Conservation (phyloP, 2,329 filamentous ascomycete genomes). For the Penicillium sp. region DNA sequence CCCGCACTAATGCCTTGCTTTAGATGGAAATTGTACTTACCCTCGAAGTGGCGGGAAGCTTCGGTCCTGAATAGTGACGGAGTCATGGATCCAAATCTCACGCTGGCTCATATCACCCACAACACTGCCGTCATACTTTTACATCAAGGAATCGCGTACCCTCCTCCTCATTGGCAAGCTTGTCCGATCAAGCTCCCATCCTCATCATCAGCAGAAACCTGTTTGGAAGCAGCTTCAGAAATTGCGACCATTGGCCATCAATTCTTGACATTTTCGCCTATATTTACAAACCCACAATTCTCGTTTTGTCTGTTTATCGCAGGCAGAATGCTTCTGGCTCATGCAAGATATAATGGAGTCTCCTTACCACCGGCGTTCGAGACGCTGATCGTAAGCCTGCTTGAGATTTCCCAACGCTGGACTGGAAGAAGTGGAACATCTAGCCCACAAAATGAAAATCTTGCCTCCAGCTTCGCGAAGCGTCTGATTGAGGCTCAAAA, state of each 20-base stretch:
- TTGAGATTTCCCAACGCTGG: conserved; percentile 44
- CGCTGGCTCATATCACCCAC: conserved; percentile 53
- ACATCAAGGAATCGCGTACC: conserved; percentile 51
- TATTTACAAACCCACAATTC: conserved; percentile 40
- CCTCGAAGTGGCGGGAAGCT: conserved; percentile 34
- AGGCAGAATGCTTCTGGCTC: conserved; percentile 44
- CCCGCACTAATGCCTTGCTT: background rate
- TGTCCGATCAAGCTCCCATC: conserved; percentile 45
- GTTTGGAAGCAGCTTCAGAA: conserved; percentile 50
- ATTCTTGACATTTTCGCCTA: conserved; percentile 43
- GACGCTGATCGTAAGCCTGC: conserved; percentile 36
- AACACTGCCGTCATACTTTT: conserved; percentile 54
- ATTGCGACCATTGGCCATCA: conserved; percentile 46
- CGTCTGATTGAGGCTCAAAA: conserved; percentile 17
- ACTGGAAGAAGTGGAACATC: conserved; percentile 27
- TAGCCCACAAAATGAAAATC: conserved; percentile 12
- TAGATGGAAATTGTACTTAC: conserved; percentile 34
- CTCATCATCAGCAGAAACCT: conserved; percentile 53
- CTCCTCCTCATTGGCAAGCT: conserved; percentile 33
- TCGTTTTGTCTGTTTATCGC: conserved; percentile 53
- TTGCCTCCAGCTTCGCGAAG: conserved; percentile 24
- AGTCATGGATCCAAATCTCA: conserved; percentile 53
- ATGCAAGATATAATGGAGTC: conserved; percentile 36
- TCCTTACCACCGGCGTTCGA: conserved; percentile 35
- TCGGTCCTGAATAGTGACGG: conserved; percentile 37